Evolutionary conservation across 345 rosid species (phyloP), one percentile per base, ranked within the genome.

Genomic region (Kernera saxatilis): DNA sequence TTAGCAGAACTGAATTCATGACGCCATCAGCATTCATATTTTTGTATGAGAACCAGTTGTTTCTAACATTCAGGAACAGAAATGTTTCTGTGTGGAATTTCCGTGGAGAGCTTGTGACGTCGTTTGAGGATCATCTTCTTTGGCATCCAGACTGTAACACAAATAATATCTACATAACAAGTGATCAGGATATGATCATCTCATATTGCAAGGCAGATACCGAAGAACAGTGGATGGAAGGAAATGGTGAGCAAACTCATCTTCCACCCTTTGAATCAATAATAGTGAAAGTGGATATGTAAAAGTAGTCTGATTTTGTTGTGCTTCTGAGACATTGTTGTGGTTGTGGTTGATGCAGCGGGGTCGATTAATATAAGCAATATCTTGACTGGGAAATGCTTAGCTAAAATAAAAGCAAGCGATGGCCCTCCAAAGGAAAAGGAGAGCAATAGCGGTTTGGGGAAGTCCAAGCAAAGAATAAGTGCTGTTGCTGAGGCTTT

Each of bases 11-110:
- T 3, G 87, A 85, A 54, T 93, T 87, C 69, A 85, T 85, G 97
- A 91, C 94, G 67, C 98, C 98, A 5, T 91, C 98, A 4, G 97
- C 97, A 56, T 91, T 91, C 71, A 93, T 91, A 70, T 85, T 93
- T 61, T 80, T 90, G 49, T 88, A 90, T 23, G 98, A 88, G 81
- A 93, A 91, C 78, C 97, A 90, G 79, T 72, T 93, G 82, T 93
- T 93, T 84, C 80, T 93, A 36, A 93, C 94, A 15, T 91, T 93
- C 80, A 86, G 89, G 73, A 85, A 85, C 62, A 79, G 87, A 58
- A 84, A 83, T 44, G 91, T 86, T 65, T 88, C 92, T 54, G 95
- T 86, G 32, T 88, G 95, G 95, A 86, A 88, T 56, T 88, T 86
- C 55, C 90, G 89, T 0, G 98, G 98, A 39, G 96, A 93, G 84